Percentiles rank a stretch among this genome's conserved stretches.
phyloP scores from a whole-genome alignment of 495 filamentous ascomycete species.

The Penicillium goetzii region DNA sequence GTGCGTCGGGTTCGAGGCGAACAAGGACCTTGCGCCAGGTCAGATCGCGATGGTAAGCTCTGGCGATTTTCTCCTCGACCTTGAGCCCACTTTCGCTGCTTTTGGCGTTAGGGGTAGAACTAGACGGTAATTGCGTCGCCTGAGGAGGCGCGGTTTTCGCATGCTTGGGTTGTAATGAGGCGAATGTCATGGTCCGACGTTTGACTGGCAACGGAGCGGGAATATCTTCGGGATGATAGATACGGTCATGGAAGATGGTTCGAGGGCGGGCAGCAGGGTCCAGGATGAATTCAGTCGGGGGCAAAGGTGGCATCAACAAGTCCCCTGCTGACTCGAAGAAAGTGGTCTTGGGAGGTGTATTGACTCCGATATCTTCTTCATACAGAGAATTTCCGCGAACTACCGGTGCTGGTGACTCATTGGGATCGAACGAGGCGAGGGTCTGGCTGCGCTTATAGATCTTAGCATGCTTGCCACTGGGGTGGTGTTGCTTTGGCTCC shows the following conservation, averaged over 20 bases:
- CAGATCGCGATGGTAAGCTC: constrained; percentile 87
- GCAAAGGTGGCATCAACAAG: constrained; percentile 86
- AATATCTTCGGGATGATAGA: constrained; percentile 93
- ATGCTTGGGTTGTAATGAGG: constrained; percentile 46
- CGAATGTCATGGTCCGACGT: constrained; percentile 47
- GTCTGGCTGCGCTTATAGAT: constrained; percentile 84
- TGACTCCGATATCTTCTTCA: constrained; percentile 50
- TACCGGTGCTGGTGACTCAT: constrained; percentile 35
- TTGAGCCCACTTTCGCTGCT: constrained; percentile 64
- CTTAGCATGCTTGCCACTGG: constrained; percentile 58
- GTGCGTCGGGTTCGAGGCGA: constrained; percentile 91
- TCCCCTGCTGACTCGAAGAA: constrained; percentile 95
- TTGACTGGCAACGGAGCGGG: constrained; percentile 75
- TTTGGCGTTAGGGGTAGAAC: constrained; percentile 20
- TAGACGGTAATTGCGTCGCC: constrained; percentile 18
- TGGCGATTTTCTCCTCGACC: constrained; percentile 95
- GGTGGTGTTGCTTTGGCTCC: constrained; percentile 31
- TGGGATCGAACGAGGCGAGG: constrained; percentile 44
- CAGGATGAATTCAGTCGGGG: constrained; percentile 75
- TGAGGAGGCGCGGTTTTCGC: constrained; percentile 24
- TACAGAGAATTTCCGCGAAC: constrained; percentile 47
- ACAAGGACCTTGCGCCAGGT: constrained; percentile 97
- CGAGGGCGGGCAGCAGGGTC: constrained; percentile 81
- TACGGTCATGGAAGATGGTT: constrained; percentile 95
- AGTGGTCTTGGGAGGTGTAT: constrained; percentile 85